Evolutionary conservation across 495 filamentous ascomycete genomes (phyloP).

Genomic region (Chlorociboria aeruginascens): DNA sequence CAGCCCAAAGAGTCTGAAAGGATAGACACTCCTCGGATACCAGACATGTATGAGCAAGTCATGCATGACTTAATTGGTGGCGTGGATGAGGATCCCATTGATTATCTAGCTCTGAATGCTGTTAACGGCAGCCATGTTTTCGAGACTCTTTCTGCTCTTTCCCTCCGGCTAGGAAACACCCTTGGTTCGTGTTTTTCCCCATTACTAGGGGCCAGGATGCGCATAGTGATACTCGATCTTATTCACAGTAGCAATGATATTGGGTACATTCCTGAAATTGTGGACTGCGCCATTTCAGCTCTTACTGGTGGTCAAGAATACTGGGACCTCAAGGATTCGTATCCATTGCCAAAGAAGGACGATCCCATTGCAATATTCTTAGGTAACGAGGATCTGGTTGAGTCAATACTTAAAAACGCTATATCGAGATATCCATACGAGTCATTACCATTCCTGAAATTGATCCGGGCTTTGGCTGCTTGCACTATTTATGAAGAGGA

Average conservation of each 20-base stretch:
- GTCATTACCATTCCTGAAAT: slow-evolving; percentile 61
- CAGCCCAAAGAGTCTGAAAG: slow-evolving; percentile 11
- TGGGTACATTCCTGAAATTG: slow-evolving; percentile 54
- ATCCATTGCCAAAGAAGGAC: not conserved
- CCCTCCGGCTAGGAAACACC: slow-evolving; percentile 32
- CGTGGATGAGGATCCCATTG: slow-evolving; percentile 31
- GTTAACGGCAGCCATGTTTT: slow-evolving; percentile 46
- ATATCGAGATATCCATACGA: slow-evolving; percentile 78
- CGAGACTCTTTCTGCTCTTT: slow-evolving; percentile 47
- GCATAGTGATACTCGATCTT: slow-evolving; percentile 50
- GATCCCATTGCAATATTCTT: slow-evolving; percentile 41
- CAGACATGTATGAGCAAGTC: slow-evolving; percentile 37
- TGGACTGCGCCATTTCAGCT: slow-evolving; percentile 47
- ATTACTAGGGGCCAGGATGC: slow-evolving; percentile 37
- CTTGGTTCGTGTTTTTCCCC: slow-evolving; percentile 33
- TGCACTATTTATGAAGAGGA: slow-evolving; percentile 33
- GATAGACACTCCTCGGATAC: slow-evolving; percentile 28
- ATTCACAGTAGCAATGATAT: slow-evolving; percentile 43
- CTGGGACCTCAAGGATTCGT: slow-evolving; percentile 29
- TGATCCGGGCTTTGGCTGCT: slow-evolving; percentile 43
- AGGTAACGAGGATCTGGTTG: slow-evolving; percentile 41
- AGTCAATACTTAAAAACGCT: slow-evolving; percentile 45
- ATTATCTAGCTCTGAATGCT: slow-evolving; percentile 32
- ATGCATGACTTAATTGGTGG: slow-evolving; percentile 34
- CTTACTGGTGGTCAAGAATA: slow-evolving; percentile 43